These are phyloP conservation scores for Leccinum disarticulatum DNA, from an alignment of 768 basidiomycete species.

Conservation along the genomic window DNA sequence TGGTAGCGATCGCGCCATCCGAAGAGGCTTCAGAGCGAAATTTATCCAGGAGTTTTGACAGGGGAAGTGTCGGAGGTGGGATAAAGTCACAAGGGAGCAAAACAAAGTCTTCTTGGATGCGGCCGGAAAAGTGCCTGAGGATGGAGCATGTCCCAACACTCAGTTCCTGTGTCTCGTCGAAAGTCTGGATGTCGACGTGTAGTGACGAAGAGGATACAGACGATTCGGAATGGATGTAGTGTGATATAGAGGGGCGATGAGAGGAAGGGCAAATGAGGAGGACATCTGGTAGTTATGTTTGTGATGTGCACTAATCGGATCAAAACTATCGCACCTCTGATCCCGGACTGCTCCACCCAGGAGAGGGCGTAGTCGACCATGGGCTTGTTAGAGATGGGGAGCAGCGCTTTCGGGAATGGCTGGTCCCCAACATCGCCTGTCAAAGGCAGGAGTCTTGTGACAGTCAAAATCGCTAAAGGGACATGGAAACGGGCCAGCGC, in stretches of 20 bases:
- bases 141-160: constrained; percentile 72
- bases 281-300: constrained; percentile 55
- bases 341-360: constrained; percentile 87
- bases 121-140: constrained; percentile 70
- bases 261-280: constrained; percentile 80
- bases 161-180: constrained; percentile 68
- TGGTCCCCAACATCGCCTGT: constrained; percentile 79
- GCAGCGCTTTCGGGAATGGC: constrained; percentile 81
- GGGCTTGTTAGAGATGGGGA: constrained; percentile 86
- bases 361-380: constrained; percentile 80
- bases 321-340: constrained; percentile 56
- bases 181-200: constrained; percentile 75
- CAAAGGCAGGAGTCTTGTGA: constrained; percentile 64
- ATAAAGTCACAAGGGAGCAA: constrained; percentile 91
- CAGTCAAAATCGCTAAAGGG: constrained; percentile 1
- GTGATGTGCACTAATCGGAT: constrained; percentile 8
- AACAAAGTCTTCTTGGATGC: constrained; percentile 84
- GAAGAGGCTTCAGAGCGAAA: constrained; percentile 73
- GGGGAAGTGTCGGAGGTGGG: constrained; percentile 69
- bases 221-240: constrained; percentile 80
- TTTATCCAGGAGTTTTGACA: constrained; percentile 72
- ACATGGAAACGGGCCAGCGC: constrained; percentile 20
- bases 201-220: constrained; percentile 61
- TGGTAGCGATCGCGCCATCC: constrained; percentile 61
- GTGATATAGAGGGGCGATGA: constrained; percentile 74